phyloP scores from a whole-genome alignment of 192 early-diverging fungal species.

The Rhizophlyctis rosea region DNA sequence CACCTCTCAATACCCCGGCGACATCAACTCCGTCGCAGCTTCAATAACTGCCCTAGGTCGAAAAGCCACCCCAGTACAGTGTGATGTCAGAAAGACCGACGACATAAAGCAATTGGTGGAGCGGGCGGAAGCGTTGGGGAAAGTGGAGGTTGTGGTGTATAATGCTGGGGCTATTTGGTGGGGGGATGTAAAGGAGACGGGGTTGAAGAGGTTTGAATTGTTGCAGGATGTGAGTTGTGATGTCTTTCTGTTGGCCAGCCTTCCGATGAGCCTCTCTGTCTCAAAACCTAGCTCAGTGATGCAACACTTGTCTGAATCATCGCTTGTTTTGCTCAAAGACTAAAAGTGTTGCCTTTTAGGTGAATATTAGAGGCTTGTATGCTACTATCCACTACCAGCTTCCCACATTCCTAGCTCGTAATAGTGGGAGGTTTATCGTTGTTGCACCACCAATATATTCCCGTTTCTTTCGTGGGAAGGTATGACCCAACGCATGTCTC shows the following conservation, averaged over 20 bases:
- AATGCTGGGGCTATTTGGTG: slow-evolving; percentile 39
- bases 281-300: too few species aligned
- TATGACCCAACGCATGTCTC: too few species aligned
- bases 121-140: neutral
- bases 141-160: slow-evolving; percentile 36
- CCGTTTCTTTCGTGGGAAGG: slow-evolving; percentile 35
- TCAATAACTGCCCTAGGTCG: neutral
- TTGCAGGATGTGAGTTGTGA: slow-evolving; percentile 26
- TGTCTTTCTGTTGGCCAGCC: neutral
- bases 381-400: neutral
- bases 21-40: neutral
- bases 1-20: neutral
- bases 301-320: too few species aligned
- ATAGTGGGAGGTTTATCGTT: slow-evolving; percentile 29
- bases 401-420: too few species aligned
- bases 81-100: neutral
- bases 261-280: too few species aligned
- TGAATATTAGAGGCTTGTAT: neutral
- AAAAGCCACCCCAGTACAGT: neutral
- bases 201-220: slow-evolving; percentile 21
- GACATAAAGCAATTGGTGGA: neutral
- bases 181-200: slow-evolving; percentile 24
- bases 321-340: too few species aligned
- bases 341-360: too few species aligned
- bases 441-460: slow-evolving; percentile 38